These are phyloP conservation scores for Trichoderma sp. DNA, from an alignment of 2,329 filamentous ascomycete species.

Conservation along the genomic window DNA sequence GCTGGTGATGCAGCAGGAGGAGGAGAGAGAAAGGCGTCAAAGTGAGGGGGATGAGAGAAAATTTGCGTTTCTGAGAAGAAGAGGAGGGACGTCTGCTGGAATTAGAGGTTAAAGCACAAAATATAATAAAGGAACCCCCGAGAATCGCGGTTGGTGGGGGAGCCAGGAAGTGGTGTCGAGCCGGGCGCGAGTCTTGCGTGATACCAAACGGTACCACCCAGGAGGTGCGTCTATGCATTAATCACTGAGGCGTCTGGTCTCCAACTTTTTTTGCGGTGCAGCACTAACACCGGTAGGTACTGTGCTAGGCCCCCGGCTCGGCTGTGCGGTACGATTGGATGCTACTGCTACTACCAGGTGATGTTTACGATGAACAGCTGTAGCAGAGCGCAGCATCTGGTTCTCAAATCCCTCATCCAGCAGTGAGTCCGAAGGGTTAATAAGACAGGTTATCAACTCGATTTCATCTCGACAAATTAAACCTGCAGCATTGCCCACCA, in stretches of 20 bases:
- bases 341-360: neutral
- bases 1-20: neutral
- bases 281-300: neutral
- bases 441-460: neutral
- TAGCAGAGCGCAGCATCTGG: neutral
- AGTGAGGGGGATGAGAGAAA: neutral
- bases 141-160: slow-evolving; percentile 15
- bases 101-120: slow-evolving; percentile 1
- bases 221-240: neutral
- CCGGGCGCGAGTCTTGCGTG: neutral
- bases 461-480: neutral
- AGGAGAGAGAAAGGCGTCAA: neutral
- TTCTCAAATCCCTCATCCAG: neutral
- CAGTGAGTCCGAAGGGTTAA: neutral
- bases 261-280: neutral
- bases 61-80: neutral
- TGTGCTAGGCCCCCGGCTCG: neutral
- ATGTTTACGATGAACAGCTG: neutral
- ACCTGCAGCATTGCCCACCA: neutral
- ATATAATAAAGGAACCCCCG: slow-evolving; percentile 9
- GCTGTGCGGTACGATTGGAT: neutral
- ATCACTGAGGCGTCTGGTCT: neutral
- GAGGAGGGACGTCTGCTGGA: neutral
- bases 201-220: neutral
- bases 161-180: slow-evolving; percentile 3